phyloP scores from a whole-genome alignment of 306 rosid species.

The Gillenia trifoliata region DNA sequence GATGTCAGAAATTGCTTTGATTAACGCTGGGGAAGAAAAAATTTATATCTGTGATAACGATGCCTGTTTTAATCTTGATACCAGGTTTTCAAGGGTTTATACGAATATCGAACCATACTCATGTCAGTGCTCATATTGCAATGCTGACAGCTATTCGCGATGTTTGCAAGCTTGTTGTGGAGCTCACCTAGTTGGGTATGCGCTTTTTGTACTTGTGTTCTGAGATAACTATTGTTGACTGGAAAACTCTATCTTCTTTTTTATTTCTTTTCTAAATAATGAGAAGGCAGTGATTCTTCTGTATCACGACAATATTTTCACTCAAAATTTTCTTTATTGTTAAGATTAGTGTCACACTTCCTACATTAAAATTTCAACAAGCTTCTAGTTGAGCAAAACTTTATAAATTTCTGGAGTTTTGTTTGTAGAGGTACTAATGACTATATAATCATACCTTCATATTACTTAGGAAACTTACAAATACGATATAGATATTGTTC shows the following conservation, averaged over 20 bases:
- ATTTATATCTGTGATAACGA: background rate
- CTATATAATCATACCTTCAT: background rate
- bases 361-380: no score
- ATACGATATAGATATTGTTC: background rate
- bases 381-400: background rate
- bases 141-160: constrained; percentile 90
- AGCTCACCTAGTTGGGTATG: constrained; percentile 97
- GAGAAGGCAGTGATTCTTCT: no score
- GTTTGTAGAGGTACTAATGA: background rate
- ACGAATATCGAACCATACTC: constrained; percentile 67
- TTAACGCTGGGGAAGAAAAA: background rate
- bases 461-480: background rate
- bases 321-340: no score
- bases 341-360: no score
- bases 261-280: no score
- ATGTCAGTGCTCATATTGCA: constrained; percentile 74
- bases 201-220: background rate
- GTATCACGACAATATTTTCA: no score
- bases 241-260: background rate
- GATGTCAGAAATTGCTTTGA: constrained; percentile 11
- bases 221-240: background rate
- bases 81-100: constrained; percentile 87
- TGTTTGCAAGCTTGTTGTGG: constrained; percentile 99
- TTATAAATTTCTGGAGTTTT: background rate
- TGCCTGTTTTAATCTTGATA: background rate